Evolutionary conservation across 2,329 filamentous ascomycete genomes (phyloP).

Genomic region (Helotiales sp.): DNA sequence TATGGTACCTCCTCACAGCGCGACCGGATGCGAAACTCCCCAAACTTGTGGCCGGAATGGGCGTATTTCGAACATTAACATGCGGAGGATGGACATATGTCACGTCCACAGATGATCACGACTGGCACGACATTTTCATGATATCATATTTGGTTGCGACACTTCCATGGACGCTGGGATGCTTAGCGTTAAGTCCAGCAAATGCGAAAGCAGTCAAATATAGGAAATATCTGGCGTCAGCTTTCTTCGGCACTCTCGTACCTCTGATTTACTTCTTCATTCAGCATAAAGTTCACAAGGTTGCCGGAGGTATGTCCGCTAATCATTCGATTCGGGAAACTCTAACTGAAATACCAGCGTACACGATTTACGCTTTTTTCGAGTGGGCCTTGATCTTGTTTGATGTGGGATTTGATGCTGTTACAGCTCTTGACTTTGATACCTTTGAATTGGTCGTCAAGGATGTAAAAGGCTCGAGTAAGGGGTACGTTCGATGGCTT

Average conservation of each 20-base stretch:
- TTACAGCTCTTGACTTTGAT: conserved; percentile 90
- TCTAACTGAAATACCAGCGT: conserved; percentile 63
- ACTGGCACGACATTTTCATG: conserved; percentile 99
- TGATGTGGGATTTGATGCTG: conserved; percentile 94
- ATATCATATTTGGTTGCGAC: conserved; percentile 96
- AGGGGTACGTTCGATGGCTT: conserved; percentile 98
- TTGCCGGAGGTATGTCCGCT: conserved; percentile 76
- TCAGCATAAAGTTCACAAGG: conserved; percentile 94
- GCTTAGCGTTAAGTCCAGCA: conserved; percentile 83
- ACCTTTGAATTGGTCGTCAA: conserved; percentile 85
- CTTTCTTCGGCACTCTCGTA: conserved; percentile 90
- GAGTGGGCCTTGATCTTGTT: conserved; percentile 95
- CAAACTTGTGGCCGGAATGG: conserved; percentile 78
- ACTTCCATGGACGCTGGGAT: conserved; percentile 92
- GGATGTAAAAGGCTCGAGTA: conserved; percentile 87
- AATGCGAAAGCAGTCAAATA: conserved; percentile 86
- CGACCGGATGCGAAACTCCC: conserved; percentile 76
- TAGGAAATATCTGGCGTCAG: conserved; percentile 79
- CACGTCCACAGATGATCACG: conserved; percentile 96
- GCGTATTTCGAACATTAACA: conserved; percentile 85
- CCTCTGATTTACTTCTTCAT: conserved; percentile 97
- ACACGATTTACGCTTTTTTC: conserved; percentile 97
- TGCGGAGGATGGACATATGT: conserved; percentile 99
- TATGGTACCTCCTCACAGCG: conserved; percentile 90
- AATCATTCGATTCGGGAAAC: conserved; percentile 3